These are phyloP conservation scores for Candida argentea DNA, from an alignment of 805 yeast species.

Conservation along the genomic window DNA sequence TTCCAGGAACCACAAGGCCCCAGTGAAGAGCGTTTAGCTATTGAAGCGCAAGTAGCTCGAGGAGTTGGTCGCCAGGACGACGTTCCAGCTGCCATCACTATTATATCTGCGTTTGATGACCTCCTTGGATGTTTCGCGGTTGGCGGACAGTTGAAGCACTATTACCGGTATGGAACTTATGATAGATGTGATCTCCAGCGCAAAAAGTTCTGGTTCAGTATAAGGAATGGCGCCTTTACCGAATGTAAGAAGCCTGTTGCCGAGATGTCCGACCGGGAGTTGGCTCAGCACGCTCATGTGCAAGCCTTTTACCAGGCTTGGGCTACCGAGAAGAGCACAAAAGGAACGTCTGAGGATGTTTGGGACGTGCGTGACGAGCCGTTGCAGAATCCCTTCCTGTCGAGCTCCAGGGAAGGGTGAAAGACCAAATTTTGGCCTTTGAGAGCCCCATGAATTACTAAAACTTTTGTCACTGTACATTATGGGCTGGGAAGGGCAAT, in stretches of 20 bases:
- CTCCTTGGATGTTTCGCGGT: conserved; percentile 76
- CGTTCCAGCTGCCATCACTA: no score
- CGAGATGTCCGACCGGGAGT: conserved; percentile 30
- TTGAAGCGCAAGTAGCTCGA: no score
- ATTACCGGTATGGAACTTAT: conserved; percentile 75
- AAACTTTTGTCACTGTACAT: no score
- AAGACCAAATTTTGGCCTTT: not conserved
- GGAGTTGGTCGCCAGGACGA: no score
- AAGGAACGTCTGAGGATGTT: conserved; percentile 76
- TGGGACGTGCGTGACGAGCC: conserved; percentile 47
- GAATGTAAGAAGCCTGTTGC: conserved; percentile 25
- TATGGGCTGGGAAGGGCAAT: no score
- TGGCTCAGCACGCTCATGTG: conserved; percentile 37
- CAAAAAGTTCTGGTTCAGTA: conserved; percentile 72
- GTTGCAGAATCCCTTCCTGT: conserved; percentile 9
- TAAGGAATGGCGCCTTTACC: conserved; percentile 37
- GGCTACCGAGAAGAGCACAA: conserved; percentile 47
- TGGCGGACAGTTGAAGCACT: conserved; percentile 81
- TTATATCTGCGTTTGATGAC: conserved; percentile 89
- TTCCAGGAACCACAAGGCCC: no score
- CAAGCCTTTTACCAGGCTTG: conserved; percentile 63
- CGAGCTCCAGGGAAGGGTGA: not conserved
- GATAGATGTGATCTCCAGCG: conserved; percentile 62
- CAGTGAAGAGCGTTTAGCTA: no score
- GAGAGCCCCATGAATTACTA: no score